Evolutionary conservation across 2,329 filamentous ascomycete species (phyloP).

Genomic region (Ophiostoma populinum): DNA sequence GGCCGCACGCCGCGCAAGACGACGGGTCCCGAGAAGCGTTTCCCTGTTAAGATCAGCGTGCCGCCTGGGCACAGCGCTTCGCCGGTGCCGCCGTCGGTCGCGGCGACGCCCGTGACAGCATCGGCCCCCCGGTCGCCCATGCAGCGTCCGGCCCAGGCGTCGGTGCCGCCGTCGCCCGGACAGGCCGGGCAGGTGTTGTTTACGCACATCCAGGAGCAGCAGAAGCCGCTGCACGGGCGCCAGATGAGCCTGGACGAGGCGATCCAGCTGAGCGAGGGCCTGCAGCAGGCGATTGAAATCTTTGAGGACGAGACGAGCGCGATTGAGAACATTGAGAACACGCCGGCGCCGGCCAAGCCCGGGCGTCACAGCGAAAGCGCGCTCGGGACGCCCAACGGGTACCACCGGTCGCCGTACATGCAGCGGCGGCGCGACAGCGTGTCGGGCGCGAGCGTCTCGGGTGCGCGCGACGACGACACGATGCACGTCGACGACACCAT

Average conservation of each 20-base stretch:
- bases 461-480: conserved; percentile 16
- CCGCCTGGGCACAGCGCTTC: conserved; percentile 11
- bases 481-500: conserved; percentile 49
- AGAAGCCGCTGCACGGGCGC: conserved; percentile 16
- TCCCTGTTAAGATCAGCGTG: conserved; percentile 39
- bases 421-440: conserved; percentile 9
- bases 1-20: conserved; percentile 29
- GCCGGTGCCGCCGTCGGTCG: background rate
- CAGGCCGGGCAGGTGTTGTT: conserved; percentile 6
- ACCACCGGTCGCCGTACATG: conserved; percentile 11
- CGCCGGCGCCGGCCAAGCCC: conserved; percentile 2
- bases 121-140: conserved; percentile 2
- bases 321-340: conserved; percentile 14
- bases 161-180: conserved; percentile 7
- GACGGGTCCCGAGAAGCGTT: conserved; percentile 35
- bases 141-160: conserved; percentile 1
- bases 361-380: conserved; percentile 10
- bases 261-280: conserved; percentile 34
- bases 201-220: conserved; percentile 10
- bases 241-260: conserved; percentile 34
- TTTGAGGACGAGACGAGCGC: conserved; percentile 35
- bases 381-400: background rate
- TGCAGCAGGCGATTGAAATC: conserved; percentile 43
- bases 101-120: background rate
- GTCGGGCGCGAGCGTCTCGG: background rate